Evolutionary conservation across 1,139 yeast species (phyloP).

Genomic region (Yamadazyma friedrichii): DNA sequence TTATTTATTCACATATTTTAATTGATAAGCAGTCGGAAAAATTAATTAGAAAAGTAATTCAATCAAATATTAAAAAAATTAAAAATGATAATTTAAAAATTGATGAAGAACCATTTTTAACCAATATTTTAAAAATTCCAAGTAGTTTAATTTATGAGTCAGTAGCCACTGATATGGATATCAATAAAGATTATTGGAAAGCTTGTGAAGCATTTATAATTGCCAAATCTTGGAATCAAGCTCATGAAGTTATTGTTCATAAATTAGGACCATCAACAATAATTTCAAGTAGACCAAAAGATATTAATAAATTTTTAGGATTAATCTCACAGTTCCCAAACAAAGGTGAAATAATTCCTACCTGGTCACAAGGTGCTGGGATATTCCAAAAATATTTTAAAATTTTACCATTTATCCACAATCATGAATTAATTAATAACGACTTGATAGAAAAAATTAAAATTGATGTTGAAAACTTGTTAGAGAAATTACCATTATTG

Average conservation of each 20-base stretch:
- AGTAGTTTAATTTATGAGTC: conserved; percentile 47
- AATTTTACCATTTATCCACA: conserved; percentile 19
- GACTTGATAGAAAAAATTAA: conserved; percentile 12
- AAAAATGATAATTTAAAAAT: conserved; percentile 20
- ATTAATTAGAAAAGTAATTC: conserved; percentile 45
- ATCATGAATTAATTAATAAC: conserved; percentile 8
- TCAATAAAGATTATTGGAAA: conserved; percentile 47
- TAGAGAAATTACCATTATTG: conserved; percentile 45
- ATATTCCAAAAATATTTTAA: conserved; percentile 49
- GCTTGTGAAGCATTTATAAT: conserved; percentile 62
- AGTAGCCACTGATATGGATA: conserved; percentile 43
- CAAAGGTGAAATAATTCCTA: conserved; percentile 37
- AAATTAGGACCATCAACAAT: conserved; percentile 70
- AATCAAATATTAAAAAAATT: conserved; percentile 45
- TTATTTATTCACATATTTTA: conserved; percentile 53
- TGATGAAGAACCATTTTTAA: conserved; percentile 34
- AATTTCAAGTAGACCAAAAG: conserved; percentile 40
- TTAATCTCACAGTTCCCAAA: conserved; percentile 50
- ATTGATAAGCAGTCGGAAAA: conserved; percentile 41
- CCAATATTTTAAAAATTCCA: conserved; percentile 45
- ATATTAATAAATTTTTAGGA: conserved; percentile 32
- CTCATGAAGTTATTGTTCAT: conserved; percentile 56
- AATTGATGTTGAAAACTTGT: conserved; percentile 25
- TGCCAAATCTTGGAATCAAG: conserved; percentile 63
- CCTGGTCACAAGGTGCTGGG: conserved; percentile 65